Evolutionary conservation across 1,139 yeast species (phyloP).

Genomic region (Arxiozyma slooffiae): DNA sequence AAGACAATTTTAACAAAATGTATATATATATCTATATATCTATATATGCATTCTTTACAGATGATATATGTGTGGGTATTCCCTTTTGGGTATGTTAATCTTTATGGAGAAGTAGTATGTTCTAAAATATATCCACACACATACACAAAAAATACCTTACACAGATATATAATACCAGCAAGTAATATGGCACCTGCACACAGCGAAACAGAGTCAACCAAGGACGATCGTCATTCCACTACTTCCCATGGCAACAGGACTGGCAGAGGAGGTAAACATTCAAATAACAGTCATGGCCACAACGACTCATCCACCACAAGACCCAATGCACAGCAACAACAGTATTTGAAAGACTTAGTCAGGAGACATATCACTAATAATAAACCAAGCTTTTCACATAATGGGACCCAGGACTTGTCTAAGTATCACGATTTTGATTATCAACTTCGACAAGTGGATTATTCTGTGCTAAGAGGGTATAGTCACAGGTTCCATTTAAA

Average conservation of each 20-base stretch:
- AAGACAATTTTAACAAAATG: not conserved
- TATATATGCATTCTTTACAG: no score
- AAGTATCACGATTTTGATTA: not conserved
- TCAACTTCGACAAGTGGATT: constrained; percentile 20
- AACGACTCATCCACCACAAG: constrained; percentile 9
- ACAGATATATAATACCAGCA: not conserved
- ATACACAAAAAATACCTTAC: no score
- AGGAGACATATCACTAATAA: constrained; percentile 27
- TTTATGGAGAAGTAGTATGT: no score
- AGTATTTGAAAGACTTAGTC: constrained; percentile 24
- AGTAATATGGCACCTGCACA: constrained; percentile 3
- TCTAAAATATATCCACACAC: no score
- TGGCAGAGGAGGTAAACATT: not conserved
- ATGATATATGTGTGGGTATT: no score
- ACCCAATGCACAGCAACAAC: constrained; percentile 28
- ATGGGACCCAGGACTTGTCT: not conserved
- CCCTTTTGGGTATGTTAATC: no score
- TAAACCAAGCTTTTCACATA: constrained; percentile 13
- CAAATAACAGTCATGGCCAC: not conserved
- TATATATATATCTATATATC: no score
- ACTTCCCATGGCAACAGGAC: not conserved
- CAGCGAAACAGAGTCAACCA: constrained; percentile 23
- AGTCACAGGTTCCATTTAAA: constrained; percentile 26
- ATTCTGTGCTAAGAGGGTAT: constrained; percentile 28
- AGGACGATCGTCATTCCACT: constrained; percentile 7